A percentile compares a stretch with the other conserved stretches of the same genome.
Conservation (phyloP, 495 filamentous ascomycete genomes). For the Penicillium odoratum region DNA sequence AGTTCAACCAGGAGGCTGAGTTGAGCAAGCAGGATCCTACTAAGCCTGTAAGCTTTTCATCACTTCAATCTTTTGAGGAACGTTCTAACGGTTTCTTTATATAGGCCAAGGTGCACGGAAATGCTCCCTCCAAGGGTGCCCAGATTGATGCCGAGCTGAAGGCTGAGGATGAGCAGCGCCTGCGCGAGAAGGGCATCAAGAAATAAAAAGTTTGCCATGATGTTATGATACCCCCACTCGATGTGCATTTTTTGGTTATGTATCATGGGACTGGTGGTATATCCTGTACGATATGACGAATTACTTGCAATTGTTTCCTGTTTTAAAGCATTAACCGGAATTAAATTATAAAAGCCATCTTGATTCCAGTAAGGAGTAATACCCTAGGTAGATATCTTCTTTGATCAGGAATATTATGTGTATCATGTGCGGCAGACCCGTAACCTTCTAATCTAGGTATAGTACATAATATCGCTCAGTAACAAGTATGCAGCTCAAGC, state of each 20-base stretch:
- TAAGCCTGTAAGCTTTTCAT: slow-evolving; percentile 55
- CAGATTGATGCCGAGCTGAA: slow-evolving; percentile 69
- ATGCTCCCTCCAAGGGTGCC: slow-evolving; percentile 69
- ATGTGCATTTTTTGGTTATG: slow-evolving; percentile 1
- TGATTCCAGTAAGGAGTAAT: too few relatives aligned
- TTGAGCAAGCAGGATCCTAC: slow-evolving; percentile 65
- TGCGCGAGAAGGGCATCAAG: slow-evolving; percentile 62
- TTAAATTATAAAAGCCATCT: not conserved
- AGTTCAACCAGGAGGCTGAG: slow-evolving; percentile 53
- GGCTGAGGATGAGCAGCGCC: slow-evolving; percentile 64
- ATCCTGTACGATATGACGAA: slow-evolving; percentile 29
- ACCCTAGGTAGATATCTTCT: not conserved
- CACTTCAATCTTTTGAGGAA: not conserved
- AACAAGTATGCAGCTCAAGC: not conserved
- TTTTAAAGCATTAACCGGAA: slow-evolving; percentile 2
- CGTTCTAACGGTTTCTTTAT: slow-evolving; percentile 1
- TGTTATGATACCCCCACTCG: slow-evolving; percentile 12
- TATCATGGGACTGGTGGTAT: slow-evolving; percentile 6
- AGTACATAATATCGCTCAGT: slow-evolving; percentile 4
- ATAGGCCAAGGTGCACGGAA: slow-evolving; percentile 69
- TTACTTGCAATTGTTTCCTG: not conserved
- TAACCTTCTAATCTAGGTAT: not conserved
- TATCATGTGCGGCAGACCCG: slow-evolving; percentile 2
- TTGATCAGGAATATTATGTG: not conserved
- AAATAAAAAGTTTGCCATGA: slow-evolving; percentile 25